Conservation (phyloP, 306 rosid species). For the Leucaena leucocephala region DNA sequence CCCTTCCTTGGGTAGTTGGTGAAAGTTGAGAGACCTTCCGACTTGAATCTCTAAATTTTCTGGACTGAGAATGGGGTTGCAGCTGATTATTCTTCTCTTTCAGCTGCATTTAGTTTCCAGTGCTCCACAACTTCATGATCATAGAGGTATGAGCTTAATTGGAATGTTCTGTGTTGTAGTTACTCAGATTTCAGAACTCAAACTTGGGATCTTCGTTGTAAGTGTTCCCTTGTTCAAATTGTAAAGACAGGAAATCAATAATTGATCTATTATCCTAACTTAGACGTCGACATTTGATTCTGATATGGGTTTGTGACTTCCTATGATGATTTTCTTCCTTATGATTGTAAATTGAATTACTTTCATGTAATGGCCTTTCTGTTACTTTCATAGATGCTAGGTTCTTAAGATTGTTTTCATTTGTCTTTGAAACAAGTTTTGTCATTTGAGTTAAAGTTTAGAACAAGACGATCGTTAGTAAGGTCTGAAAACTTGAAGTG, state of each 20-base stretch:
- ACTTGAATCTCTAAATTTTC: constrained; percentile 42
- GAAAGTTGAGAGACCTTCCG: constrained; percentile 45
- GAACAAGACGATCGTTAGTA: constrained; percentile 4
- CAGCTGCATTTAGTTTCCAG: constrained; percentile 51
- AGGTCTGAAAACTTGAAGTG: constrained; percentile 11
- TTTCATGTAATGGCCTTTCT: background rate
- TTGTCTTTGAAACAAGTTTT: background rate
- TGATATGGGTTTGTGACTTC: constrained; percentile 11
- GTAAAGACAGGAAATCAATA: background rate
- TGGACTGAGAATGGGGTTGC: constrained; percentile 53
- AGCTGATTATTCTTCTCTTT: constrained; percentile 50
- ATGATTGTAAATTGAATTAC: background rate
- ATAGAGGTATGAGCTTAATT: constrained; percentile 68
- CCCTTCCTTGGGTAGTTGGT: constrained; percentile 28
- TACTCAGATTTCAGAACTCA: constrained; percentile 29
- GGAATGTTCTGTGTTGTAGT: constrained; percentile 23
- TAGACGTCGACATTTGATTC: constrained; percentile 18
- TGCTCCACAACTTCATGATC: constrained; percentile 50
- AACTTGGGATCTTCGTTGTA: constrained; percentile 37
- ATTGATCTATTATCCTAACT: background rate
- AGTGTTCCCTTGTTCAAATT: background rate
- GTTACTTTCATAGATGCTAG: background rate
- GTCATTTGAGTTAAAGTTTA: background rate
- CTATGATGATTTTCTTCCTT: constrained; percentile 26
- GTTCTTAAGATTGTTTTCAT: constrained; percentile 4